Evolutionary conservation across 2,329 filamentous ascomycete species (phyloP).

Genomic region (Fusarium sp.): DNA sequence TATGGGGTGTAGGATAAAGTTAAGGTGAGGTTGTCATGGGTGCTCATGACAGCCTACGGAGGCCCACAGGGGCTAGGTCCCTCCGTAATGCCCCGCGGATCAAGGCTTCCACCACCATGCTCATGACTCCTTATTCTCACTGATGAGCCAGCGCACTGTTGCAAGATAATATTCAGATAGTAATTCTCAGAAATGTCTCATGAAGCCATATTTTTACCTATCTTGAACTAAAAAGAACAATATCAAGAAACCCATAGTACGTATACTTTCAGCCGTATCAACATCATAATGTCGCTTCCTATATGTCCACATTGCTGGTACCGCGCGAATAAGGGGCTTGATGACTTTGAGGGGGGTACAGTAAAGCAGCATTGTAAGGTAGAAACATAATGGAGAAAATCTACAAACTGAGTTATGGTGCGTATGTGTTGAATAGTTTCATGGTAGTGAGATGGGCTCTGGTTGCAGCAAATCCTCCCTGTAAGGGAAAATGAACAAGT

Average conservation of each 20-base stretch:
- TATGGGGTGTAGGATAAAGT: neutral
- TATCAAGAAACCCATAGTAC: too few relatives aligned
- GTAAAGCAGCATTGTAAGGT: neutral
- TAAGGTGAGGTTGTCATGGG: slow-evolving; percentile 11
- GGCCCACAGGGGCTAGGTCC: too few relatives aligned
- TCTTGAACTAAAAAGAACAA: too few relatives aligned
- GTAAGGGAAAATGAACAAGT: neutral
- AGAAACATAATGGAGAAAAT: neutral
- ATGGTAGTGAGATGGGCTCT: neutral
- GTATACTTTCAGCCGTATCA: too few relatives aligned
- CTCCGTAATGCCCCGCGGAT: too few relatives aligned
- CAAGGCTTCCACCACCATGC: too few relatives aligned
- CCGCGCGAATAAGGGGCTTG: neutral
- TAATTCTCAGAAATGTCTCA: too few relatives aligned
- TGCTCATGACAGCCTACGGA: slow-evolving; percentile 2
- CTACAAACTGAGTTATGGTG: neutral
- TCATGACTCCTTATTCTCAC: too few relatives aligned
- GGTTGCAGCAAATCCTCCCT: neutral
- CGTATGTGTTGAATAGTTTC: neutral
- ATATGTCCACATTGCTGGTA: neutral
- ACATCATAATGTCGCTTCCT: neutral
- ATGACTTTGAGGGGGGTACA: neutral
- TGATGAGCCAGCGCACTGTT: too few relatives aligned
- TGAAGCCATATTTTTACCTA: too few relatives aligned
- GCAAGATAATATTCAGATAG: too few relatives aligned